Evolutionary conservation across 768 basidiomycete species (phyloP), one percentile per base, ranked within the genome.

Genomic region (Xerocomus brunneocitrinus): DNA sequence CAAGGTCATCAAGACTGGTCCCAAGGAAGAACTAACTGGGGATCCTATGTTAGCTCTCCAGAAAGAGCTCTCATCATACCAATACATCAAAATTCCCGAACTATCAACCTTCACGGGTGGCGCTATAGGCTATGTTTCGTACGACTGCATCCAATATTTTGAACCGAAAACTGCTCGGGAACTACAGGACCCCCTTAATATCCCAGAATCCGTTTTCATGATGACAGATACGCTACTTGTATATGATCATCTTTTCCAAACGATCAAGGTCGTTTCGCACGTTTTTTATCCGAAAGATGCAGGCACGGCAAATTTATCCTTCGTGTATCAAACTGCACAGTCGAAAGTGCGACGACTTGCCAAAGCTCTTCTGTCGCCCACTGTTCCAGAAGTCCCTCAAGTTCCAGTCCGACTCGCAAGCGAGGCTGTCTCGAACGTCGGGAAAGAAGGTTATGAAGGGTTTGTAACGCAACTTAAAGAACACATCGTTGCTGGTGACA

Each of bases 121-220:
- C 42, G 95, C 95, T 1, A 91, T 98, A 64, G 97, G 97, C 50
- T 98, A 97, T 68, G 92, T 99, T 55, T 83, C 92, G 12, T 99
- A 94, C 73, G 97, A 99, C 68, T 93, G 92, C 69, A 84, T 99
- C 52, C 91, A 89, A 52, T 85, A 98, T 70, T 99, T 99, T 63
- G 97, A 99, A 69, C 94, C 97, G 49, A 92, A 89, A 74, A 94
- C 93, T 7, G 83, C 83, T 46, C 77, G 85, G 35, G 76, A 81
- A 16, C 78, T 93, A 25, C 73, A 73, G n/a, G 92, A 98, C 67
- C 75, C 84, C 8, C 76, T 97, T 42, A 77, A 79, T n/a, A 89
- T 98, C 53, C 97, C 97, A 2, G 97, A 99, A 68, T 87, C 95
- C 10, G 79, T 91, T 57, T 98, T 98, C 78, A 97, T 99, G 92